Evolutionary conservation across 169 alveolate genomes (phyloP), one percentile per base, ranked within the genome.

Genomic region (Toxoplasma gondii): DNA sequence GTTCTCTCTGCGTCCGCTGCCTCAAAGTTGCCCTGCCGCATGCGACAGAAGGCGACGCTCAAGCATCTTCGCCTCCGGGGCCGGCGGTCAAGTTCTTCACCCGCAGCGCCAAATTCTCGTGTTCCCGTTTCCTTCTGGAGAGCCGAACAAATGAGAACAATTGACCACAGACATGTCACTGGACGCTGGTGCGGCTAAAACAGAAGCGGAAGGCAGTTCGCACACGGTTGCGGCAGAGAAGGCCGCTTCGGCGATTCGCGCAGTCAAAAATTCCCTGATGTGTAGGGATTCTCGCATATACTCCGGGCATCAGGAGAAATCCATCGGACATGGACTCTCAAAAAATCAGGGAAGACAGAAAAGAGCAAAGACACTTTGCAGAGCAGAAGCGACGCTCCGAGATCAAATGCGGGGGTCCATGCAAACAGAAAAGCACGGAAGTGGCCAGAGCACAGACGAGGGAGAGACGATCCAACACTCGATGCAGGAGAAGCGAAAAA

Each of bases 1-100:
- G 1, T 39, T 39, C 0, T 39, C 41, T 39, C 41, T 39, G 41
- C 41, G 0, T 0, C 41, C 41, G 41, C 41, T 39, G 41, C 41
- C 41, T 39, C 41, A 39, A 39, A 39, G 41, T 0, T 39, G 41
- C 41, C 41, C 0, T 64, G 36, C 80, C n/a, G 80, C 27, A 64
- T 1, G 36, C 36, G 36, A 64, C 36, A 64, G 80, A 64, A 24
- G n/a, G 27, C n/a, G 36, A 64, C n/a, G 36, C n/a, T 27, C 80
- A 24, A 27, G n/a, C n/a, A 24, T 64, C 27, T 64, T 31, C n/a
- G 80, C 36, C n/a, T 31, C n/a, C 80, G 36, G n/a, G n/a, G 36
- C 36, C 80, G 36, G 80, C n/a, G 27, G 84, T 31, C 49, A 81
- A n/a, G 58, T 81, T 81, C 88, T 81, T 81, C 64, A 81, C 27